A percentile compares a stretch with the other conserved stretches of the same genome.
Conservation (phyloP, 495 filamentous ascomycete species). For the Tetracladium marchalianum region DNA sequence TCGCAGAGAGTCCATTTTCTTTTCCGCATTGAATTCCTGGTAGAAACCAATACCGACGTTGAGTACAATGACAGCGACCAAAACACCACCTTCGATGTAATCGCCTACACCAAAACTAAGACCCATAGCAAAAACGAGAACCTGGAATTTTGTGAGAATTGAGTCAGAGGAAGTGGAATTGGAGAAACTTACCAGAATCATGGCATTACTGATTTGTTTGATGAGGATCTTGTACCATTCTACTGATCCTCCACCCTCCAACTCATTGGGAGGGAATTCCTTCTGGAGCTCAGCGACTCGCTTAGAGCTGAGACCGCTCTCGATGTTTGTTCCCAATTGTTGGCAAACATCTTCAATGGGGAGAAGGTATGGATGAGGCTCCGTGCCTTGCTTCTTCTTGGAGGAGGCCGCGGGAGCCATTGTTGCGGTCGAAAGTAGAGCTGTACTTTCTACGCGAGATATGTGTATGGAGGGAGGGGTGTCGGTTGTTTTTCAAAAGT, state of each 20-base stretch:
- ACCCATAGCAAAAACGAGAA: conserved; percentile 76
- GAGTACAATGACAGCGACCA: conserved; percentile 69
- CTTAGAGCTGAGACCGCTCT: conserved; percentile 43
- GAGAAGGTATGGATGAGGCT: conserved; percentile 42
- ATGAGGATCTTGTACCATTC: conserved; percentile 56
- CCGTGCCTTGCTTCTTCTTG: conserved; percentile 2
- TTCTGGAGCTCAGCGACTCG: conserved; percentile 38
- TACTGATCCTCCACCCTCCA: conserved; percentile 49
- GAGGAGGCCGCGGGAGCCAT: conserved; percentile 10
- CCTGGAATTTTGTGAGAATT: conserved; percentile 32
- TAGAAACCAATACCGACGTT: conserved; percentile 74
- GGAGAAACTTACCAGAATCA: conserved; percentile 45
- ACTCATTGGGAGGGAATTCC: conserved; percentile 49
- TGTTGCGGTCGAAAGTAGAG: too few relatives aligned
- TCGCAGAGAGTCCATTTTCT: conserved; percentile 74
- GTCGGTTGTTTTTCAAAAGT: too few relatives aligned
- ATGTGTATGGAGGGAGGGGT: too few relatives aligned
- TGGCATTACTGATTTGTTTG: conserved; percentile 57
- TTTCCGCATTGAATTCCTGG: conserved; percentile 78
- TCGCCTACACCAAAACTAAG: conserved; percentile 71
- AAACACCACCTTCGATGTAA: conserved; percentile 76
- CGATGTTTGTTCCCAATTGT: conserved; percentile 42
- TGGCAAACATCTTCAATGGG: conserved; percentile 39
- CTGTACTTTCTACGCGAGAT: too few relatives aligned
- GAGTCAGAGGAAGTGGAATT: neutral